Base-by-base conservation (phyloP, 352 stramenopile species). In the Phytophthora sansomeana region DNA sequence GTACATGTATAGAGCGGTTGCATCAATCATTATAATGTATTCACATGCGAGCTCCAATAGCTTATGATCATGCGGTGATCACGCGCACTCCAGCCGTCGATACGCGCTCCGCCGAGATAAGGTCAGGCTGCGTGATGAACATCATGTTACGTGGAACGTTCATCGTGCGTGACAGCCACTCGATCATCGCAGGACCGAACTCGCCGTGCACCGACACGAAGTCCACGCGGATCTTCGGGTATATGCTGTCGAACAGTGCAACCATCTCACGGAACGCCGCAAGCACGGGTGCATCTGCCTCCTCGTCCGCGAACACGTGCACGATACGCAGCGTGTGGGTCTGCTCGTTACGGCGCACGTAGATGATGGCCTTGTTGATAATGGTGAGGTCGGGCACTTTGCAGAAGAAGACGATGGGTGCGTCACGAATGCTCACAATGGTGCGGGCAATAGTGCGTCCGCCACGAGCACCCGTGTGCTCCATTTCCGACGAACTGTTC, bases 311-410 rank as follows among this genome's bases (percentile, higher is more conserved):
- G 5, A 72, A 72, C 49, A 72, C 63, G 77, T 98, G 93, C 36
- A 98, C 91, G 35, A 98, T 85, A 50, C 92, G 90, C 32, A 98
- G 66, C 51, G 85, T 92, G 64, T 86, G 80, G 14, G 89, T 98
- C 78, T 98, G 91, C 63, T 95, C 87, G 78, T 98, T 98, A 57
- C 90, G 87, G 51, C 89, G 89, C 73, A 98, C 93, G 72, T 98
- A 98, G 41, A 98, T 75, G 55, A 98, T 95, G 8, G 93, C 93
- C 77, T 98, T 98, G 80, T 98, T 98, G 68, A 98, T 87, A 50
- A 90, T 87, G 58, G 92, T 95, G 33, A 98, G 77, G 71, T 98
- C 93, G 32, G 91, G 79, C 2, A 81, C 67, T 79, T 98, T 98
- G 76, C 77, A 91, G 66, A 97, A 98, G 80, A 93, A 93, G 66